Evolutionary conservation across 2,329 filamentous ascomycete genomes (phyloP).

Genomic region (Fusarium torreyae): DNA sequence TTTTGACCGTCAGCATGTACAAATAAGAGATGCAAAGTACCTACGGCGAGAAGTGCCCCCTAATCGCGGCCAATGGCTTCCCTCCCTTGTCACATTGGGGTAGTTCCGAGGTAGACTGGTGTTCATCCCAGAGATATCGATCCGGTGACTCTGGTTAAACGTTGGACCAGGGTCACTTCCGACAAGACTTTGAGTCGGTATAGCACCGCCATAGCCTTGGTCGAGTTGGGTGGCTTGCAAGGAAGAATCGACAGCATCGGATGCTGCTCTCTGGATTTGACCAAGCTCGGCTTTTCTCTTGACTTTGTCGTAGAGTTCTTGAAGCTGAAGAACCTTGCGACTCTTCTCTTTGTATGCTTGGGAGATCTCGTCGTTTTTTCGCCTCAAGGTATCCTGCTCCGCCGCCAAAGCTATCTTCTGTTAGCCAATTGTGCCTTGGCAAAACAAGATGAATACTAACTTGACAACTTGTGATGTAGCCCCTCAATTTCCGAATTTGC

Average conservation of each 20-base stretch:
- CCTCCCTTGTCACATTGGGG: slow-evolving; percentile 22
- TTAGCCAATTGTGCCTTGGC: slow-evolving; percentile 15
- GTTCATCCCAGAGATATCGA: slow-evolving; percentile 42
- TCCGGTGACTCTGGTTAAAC: slow-evolving; percentile 33
- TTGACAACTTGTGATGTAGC: slow-evolving; percentile 75
- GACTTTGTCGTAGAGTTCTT: slow-evolving; percentile 74
- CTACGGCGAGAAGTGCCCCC: slow-evolving; percentile 33
- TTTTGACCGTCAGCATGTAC: slow-evolving; percentile 27
- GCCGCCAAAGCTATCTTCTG: slow-evolving; percentile 64
- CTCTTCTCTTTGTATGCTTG: slow-evolving; percentile 79
- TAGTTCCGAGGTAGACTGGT: slow-evolving; percentile 29
- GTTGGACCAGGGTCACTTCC: slow-evolving; percentile 10
- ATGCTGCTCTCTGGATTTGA: slow-evolving; percentile 69
- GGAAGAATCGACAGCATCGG: slow-evolving; percentile 58
- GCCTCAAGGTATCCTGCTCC: slow-evolving; percentile 74
- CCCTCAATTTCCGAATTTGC: slow-evolving; percentile 80
- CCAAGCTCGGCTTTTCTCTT: slow-evolving; percentile 69
- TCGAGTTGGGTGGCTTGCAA: slow-evolving; percentile 38
- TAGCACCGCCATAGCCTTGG: slow-evolving; percentile 19
- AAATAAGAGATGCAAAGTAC: not conserved
- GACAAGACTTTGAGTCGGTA: not conserved
- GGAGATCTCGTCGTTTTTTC: slow-evolving; percentile 80
- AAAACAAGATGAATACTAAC: slow-evolving; percentile 58
- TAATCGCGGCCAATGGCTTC: slow-evolving; percentile 38
- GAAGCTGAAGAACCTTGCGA: slow-evolving; percentile 77